Conservation (phyloP, 306 rosid genomes). For the Fragaria nilgerrensis region DNA sequence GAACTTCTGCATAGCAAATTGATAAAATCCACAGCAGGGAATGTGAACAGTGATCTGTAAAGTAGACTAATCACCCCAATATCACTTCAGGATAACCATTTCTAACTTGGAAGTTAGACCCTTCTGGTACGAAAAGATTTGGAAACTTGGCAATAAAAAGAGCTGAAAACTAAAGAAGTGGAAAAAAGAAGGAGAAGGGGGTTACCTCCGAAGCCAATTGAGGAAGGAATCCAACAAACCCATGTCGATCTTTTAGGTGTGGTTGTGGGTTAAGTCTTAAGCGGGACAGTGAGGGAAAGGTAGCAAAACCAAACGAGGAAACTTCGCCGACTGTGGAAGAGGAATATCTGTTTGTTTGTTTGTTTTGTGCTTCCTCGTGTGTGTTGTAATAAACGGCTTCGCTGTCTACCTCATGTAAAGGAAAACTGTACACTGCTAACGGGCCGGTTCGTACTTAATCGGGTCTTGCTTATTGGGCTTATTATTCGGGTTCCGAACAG, state of each 20-base stretch:
- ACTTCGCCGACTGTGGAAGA: conserved; percentile 22
- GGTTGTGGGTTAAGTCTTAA: not conserved
- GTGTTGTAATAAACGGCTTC: not conserved
- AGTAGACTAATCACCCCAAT: not conserved
- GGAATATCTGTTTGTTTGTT: not conserved
- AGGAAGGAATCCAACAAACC: conserved; percentile 87
- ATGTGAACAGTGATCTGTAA: not conserved
- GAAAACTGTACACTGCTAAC: no score
- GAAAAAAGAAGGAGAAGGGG: not conserved
- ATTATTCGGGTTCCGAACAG: no score
- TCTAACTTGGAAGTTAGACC: not conserved
- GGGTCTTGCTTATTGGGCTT: no score
- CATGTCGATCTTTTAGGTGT: conserved; percentile 33
- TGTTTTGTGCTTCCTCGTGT: not conserved
- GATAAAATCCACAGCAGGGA: not conserved
- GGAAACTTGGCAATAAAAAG: not conserved
- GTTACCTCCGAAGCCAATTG: conserved; percentile 93
- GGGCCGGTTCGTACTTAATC: no score
- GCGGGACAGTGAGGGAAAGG: not conserved
- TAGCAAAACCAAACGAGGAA: conserved; percentile 16
- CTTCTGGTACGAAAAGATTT: not conserved
- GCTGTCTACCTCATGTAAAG: not conserved
- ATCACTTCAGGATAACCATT: not conserved
- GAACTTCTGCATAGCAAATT: not conserved
- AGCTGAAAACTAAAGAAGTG: not conserved